Evolutionary conservation across 2,329 filamentous ascomycete species (phyloP).

Genomic region (Monilinia polystroma): DNA sequence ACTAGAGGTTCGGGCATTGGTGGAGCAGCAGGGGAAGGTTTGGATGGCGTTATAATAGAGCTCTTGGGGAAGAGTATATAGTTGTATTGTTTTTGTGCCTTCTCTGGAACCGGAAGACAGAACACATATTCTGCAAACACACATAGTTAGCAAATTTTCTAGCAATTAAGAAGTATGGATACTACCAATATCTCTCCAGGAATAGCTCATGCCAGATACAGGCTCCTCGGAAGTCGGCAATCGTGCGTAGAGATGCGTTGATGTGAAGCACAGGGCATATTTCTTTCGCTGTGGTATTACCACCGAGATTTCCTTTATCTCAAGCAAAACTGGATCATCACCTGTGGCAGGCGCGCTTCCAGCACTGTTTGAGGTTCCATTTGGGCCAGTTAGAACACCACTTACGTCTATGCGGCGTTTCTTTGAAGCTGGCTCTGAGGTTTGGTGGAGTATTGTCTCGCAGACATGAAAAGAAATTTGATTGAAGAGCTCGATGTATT

Average conservation of each 20-base stretch:
- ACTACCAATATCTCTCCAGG: conserved; percentile 62
- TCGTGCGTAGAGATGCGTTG: conserved; percentile 57
- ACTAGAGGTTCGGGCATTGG: conserved; percentile 56
- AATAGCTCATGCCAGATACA: conserved; percentile 54
- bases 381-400: conserved; percentile 31
- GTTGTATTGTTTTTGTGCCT: conserved; percentile 63
- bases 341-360: conserved; percentile 35
- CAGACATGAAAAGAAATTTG: conserved; percentile 39
- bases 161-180: conserved; percentile 10
- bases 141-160: conserved; percentile 17
- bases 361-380: conserved; percentile 24
- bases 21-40: conserved; percentile 44
- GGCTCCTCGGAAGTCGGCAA: conserved; percentile 52
- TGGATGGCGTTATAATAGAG: conserved; percentile 53
- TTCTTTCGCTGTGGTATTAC: conserved; percentile 68
- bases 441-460: conserved; percentile 24
- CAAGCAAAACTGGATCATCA: conserved; percentile 54
- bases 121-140: conserved; percentile 55
- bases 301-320: conserved; percentile 66
- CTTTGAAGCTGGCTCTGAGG: conserved; percentile 37
- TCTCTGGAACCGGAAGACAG: conserved; percentile 64
- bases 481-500: conserved; percentile 41
- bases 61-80: conserved; percentile 60
- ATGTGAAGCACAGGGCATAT: conserved; percentile 62
- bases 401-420: conserved; percentile 39